Evolutionary conservation across 2,329 filamentous ascomycete genomes (phyloP).

Genomic region (Pestalotiopsis sp.): DNA sequence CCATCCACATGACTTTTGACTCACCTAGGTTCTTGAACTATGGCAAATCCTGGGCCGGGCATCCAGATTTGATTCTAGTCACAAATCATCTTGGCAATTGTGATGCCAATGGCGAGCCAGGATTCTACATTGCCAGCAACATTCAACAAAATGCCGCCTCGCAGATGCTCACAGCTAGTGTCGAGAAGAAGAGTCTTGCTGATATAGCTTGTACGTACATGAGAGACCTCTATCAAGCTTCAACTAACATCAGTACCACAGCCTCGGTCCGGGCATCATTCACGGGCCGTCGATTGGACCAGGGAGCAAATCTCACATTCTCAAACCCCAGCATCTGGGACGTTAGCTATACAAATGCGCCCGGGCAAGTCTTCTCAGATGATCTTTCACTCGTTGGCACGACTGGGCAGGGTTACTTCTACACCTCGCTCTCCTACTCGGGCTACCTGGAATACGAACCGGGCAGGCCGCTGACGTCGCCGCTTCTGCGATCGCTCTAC

Average conservation of each 20-base stretch:
- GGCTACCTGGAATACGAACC: conserved; percentile 46
- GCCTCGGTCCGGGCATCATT: conserved; percentile 15
- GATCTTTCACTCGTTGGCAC: neutral
- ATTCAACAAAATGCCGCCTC: conserved; percentile 29
- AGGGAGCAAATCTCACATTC: neutral
- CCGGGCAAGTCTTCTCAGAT: conserved; percentile 33
- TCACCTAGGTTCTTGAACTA: neutral
- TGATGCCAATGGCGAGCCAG: conserved; percentile 40
- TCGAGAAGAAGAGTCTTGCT: conserved; percentile 34
- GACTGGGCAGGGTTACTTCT: conserved; percentile 34
- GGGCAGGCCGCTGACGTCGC: conserved; percentile 28
- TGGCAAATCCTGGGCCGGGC: neutral
- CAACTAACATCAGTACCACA: conserved; percentile 13
- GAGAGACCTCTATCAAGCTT: neutral
- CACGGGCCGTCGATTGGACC: neutral
- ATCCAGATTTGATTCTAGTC: conserved; percentile 28
- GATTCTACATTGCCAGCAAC: conserved; percentile 37
- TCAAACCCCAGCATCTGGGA: neutral
- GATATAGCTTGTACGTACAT: conserved; percentile 37
- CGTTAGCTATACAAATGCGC: conserved; percentile 14
- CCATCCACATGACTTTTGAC: neutral
- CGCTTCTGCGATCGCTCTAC: conserved; percentile 35
- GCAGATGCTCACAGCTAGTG: conserved; percentile 33
- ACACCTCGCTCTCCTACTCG: conserved; percentile 40
- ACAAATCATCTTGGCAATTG: conserved; percentile 46